Evolutionary conservation across 768 basidiomycete species (phyloP), one percentile per base, ranked within the genome.

Genomic region (Hypholoma sublateritium): DNA sequence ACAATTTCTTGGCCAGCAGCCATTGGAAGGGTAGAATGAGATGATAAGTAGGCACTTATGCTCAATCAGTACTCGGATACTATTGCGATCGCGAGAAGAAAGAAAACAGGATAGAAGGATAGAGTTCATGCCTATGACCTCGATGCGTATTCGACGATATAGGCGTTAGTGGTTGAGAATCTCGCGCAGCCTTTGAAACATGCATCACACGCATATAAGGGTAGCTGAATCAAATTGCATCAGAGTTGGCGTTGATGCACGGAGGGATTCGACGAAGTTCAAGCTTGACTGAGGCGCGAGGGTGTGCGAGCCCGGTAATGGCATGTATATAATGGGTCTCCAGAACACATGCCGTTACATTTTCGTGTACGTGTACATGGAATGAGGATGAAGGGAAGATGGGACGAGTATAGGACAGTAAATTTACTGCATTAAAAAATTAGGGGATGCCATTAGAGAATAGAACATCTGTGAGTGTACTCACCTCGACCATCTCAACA

Each of bases 401-500:
- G 5, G 5, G 32, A 17, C n/a, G 53, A 35, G 53, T 32, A 45
- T 34, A 35, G 43, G 22, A 53, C 11, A 45, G 25, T 44, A 43
- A 59, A 50, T 71, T 80, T 73, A 82, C 78, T 80, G 62, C 43
- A 58, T 42, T 41, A 17, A 5, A 16, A 56, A 53, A 28, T 28
- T 51, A 53, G 62, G 50, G 55, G 43, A 54, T 62, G 4, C 62
- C 17, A 12, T 21, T 13, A 22, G 34, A 13, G n/a, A 21, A 13
- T 9, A 16, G 12, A 32, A 28, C 13, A 11, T n/a, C 12, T 6
- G 34, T 34, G 14, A 44, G 39, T 49, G 5, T 51, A 32, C 34
- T 21, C 55, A 92, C 91, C 56, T 92, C 89, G 60, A 82, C 85
- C 82, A 87, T 89, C 78, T 91, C 90, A 61, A 88, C 85, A 70